phyloP scores from a whole-genome alignment of 1,284 basidiomycete species.

The Apiotrichum gamsii region DNA sequence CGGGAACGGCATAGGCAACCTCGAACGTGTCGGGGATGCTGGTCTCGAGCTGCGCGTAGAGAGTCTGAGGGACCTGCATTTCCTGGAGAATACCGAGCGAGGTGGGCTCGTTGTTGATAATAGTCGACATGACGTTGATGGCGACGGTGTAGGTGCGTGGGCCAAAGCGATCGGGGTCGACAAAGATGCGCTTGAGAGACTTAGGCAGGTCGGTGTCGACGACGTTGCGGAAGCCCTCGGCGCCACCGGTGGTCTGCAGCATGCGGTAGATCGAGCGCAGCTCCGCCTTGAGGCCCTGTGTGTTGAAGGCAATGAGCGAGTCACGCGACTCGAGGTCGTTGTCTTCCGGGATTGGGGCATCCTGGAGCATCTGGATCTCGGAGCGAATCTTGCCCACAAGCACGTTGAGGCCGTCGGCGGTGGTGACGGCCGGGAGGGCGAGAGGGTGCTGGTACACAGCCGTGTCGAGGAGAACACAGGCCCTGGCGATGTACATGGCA shows the following conservation, averaged over 20 bases:
- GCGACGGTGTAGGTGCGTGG: constrained; percentile 56
- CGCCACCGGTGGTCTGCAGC: constrained; percentile 90
- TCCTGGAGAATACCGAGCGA: constrained; percentile 90
- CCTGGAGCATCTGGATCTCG: constrained; percentile 13
- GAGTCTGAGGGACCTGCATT: constrained; percentile 76
- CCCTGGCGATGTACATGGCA: constrained; percentile 47
- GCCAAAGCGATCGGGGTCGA: constrained; percentile 76
- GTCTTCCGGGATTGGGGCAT: constrained; percentile 4
- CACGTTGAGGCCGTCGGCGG: constrained; percentile 74
- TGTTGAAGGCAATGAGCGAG: constrained; percentile 21
- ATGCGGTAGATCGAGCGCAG: constrained; percentile 89
- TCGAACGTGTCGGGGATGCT: constrained; percentile 83
- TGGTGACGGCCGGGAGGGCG: constrained; percentile 80
- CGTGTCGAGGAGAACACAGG: constrained; percentile 86
- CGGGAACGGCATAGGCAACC: constrained; percentile 85
- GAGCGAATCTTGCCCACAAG: constrained; percentile 79
- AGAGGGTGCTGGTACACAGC: constrained; percentile 70
- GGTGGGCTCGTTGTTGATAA: constrained; percentile 98
- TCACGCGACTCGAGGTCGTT: constrained; percentile 13
- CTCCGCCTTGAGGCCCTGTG: constrained; percentile 67
- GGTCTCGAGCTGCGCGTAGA: constrained; percentile 77
- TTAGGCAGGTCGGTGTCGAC: constrained; percentile 84
- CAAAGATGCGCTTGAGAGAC: constrained; percentile 83
- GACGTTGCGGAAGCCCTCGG: constrained; percentile 88
- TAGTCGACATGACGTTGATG: constrained; percentile 95